Conservation (phyloP, 352 stramenopile species). For the Phytophthora sansomeana region DNA sequence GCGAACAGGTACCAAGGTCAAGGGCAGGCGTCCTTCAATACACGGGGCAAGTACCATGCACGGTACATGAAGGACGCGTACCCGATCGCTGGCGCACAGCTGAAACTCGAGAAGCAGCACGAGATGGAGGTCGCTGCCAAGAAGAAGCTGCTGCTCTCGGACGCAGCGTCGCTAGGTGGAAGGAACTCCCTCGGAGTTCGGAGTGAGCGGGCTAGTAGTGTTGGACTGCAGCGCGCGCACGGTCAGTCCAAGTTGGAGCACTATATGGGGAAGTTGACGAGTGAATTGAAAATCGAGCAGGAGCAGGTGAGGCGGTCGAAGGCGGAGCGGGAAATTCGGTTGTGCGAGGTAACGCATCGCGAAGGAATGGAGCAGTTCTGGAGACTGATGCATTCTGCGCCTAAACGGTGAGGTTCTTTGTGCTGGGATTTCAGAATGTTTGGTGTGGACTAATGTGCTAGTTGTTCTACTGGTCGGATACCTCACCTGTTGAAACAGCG, state of each 20-base stretch:
- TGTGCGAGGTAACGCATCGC: constrained; percentile 45
- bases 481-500: constrained; percentile 33
- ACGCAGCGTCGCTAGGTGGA: constrained; percentile 15
- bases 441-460: neutral
- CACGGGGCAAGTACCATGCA: constrained; percentile 72
- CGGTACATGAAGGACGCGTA: constrained; percentile 75
- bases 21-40: constrained; percentile 46
- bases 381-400: constrained; percentile 48
- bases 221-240: constrained; percentile 12
- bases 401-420: constrained; percentile 37
- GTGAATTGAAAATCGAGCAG: constrained; percentile 45
- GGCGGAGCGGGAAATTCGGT: constrained; percentile 45
- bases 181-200: neutral
- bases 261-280: constrained; percentile 50
- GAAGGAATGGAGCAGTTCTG: constrained; percentile 69
- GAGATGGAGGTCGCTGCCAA: constrained; percentile 64
- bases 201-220: neutral
- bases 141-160: constrained; percentile 70
- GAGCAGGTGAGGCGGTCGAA: constrained; percentile 29
- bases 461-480: constrained; percentile 3
- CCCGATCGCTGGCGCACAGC: constrained; percentile 75
- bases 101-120: constrained; percentile 73
- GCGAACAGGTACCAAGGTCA: constrained; percentile 46
- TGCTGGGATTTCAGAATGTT: neutral
- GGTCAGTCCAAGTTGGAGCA: constrained; percentile 59